These are phyloP conservation scores for Hymenoscyphus albidus DNA, from an alignment of 2,329 filamentous ascomycete genomes.

Conservation along the genomic window DNA sequence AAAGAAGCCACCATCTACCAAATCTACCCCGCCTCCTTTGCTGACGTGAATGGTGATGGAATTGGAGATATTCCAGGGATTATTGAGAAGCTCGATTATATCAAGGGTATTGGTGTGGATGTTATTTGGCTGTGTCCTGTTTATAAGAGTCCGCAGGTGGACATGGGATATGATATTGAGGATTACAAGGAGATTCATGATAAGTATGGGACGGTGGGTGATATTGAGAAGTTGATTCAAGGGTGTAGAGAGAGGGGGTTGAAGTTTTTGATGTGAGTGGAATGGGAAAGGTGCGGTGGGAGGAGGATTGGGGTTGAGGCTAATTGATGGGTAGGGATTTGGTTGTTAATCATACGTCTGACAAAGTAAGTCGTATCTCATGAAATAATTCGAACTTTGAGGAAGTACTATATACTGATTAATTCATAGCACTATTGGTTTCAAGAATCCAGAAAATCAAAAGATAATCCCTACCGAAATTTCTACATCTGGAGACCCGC, in stretches of 20 bases:
- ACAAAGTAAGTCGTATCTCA: neutral
- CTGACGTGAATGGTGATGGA: conserved; percentile 55
- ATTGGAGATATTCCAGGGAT: conserved; percentile 62
- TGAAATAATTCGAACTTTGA: neutral
- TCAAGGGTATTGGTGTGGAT: conserved; percentile 57
- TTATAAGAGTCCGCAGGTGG: conserved; percentile 59
- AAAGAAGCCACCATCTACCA: conserved; percentile 48
- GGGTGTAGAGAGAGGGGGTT: conserved; percentile 57
- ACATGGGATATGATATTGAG: conserved; percentile 72
- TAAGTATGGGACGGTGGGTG: conserved; percentile 62
- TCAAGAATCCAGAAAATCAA: conserved; percentile 46
- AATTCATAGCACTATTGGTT: conserved; percentile 52
- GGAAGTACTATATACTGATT: neutral
- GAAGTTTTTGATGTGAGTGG: conserved; percentile 55
- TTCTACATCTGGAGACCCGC: conserved; percentile 61
- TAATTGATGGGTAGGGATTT: neutral
- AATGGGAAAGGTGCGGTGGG: neutral
- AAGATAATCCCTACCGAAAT: conserved; percentile 50
- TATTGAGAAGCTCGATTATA: conserved; percentile 57
- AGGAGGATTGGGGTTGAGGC: neutral
- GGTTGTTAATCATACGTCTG: conserved; percentile 7
- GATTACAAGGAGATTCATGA: conserved; percentile 65
- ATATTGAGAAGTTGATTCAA: conserved; percentile 61
- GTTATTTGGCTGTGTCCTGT: conserved; percentile 66
- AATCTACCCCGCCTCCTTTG: conserved; percentile 56